These are phyloP conservation scores for Talaromyces sp. DNA, from an alignment of 2,329 filamentous ascomycete species.

Conservation along the genomic window DNA sequence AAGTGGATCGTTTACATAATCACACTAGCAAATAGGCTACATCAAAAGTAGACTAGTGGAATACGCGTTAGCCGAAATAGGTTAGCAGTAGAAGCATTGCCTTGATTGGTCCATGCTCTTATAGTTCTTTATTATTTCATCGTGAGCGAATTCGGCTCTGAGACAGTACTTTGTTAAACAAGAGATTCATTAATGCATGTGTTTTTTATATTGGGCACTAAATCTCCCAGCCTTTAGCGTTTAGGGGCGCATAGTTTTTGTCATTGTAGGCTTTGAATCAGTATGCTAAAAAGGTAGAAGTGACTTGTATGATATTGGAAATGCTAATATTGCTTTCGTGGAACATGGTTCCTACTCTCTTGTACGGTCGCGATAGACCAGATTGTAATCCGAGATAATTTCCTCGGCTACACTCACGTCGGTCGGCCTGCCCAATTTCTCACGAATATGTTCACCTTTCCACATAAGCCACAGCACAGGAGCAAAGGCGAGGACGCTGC, in stretches of 20 bases:
- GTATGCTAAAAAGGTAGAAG: neutral
- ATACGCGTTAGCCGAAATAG: neutral
- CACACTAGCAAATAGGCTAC: neutral
- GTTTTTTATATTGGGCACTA: no score
- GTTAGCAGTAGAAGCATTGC: neutral
- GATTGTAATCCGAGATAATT: constrained; percentile 2
- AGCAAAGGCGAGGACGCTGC: constrained; percentile 2
- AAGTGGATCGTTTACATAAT: neutral
- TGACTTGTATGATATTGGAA: neutral
- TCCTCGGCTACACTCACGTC: constrained; percentile 4
- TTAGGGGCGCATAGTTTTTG: fast-evolving
- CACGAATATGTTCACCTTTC: constrained; percentile 1
- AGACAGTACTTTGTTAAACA: neutral
- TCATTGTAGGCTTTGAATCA: neutral
- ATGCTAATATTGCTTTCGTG: neutral
- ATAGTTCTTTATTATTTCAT: neutral
- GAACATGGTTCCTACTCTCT: neutral
- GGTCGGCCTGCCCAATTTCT: neutral
- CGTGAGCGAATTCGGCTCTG: neutral
- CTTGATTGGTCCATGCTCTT: neutral
- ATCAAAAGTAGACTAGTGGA: neutral
- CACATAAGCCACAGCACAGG: constrained; percentile 5
- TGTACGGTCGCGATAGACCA: neutral
- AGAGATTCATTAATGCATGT: neutral
- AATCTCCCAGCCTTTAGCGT: neutral